These are phyloP conservation scores for Chloropicon primus DNA, from an alignment of 139 green algal genomes.

Conservation along the genomic window DNA sequence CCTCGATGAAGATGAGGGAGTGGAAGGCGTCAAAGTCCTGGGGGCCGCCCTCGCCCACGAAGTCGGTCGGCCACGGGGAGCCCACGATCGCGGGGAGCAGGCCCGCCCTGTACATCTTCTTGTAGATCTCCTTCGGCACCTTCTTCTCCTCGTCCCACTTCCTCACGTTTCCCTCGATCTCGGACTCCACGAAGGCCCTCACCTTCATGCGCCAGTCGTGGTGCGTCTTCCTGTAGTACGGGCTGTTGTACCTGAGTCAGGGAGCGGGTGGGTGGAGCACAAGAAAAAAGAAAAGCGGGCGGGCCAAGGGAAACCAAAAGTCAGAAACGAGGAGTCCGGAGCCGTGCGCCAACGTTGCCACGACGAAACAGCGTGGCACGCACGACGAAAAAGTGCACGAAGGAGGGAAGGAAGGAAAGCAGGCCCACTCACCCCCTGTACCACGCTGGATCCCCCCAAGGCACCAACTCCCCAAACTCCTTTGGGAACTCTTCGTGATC, in stretches of 20 bases:
- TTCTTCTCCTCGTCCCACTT: constrained; percentile 22
- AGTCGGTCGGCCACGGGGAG: constrained; percentile 11
- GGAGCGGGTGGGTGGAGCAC: no score
- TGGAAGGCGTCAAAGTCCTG: constrained; percentile 9
- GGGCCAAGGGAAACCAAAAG: no score
- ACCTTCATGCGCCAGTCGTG: neutral
- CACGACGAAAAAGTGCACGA: neutral
- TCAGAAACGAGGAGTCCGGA: no score
- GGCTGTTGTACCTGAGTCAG: neutral
- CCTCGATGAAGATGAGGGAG: constrained; percentile 22
- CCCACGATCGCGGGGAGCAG: constrained; percentile 16
- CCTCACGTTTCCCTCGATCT: constrained; percentile 8
- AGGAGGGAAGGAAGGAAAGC: neutral
- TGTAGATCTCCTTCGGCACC: constrained; percentile 16
- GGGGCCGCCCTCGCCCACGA: neutral
- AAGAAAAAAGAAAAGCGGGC: no score
- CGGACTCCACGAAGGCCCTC: constrained; percentile 18
- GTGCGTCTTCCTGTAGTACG: constrained; percentile 3
- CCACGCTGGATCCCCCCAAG: constrained; percentile 6
- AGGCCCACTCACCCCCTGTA: neutral
- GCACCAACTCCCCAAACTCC: constrained; percentile 5
- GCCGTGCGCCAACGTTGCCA: no score
- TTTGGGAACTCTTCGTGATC: neutral
- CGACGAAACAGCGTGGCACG: neutral
- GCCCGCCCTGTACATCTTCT: constrained; percentile 15